phyloP scores from a whole-genome alignment of 805 yeast genomes.

The Candida multigemmis region DNA sequence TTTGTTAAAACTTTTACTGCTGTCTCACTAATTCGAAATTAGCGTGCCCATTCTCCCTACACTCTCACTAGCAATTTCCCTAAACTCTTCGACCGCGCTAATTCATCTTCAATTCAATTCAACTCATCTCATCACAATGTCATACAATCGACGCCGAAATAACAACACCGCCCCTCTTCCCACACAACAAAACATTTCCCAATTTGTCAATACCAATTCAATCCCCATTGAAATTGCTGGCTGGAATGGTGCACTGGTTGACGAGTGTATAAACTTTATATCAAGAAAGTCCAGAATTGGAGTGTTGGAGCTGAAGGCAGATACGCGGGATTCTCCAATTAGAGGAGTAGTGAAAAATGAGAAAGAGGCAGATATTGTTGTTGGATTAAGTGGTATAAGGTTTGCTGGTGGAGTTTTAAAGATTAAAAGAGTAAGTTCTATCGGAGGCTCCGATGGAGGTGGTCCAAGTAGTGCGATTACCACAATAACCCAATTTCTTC shows the following conservation, averaged over 20 bases:
- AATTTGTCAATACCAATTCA: conserved; percentile 20
- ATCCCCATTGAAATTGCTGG: conserved; percentile 58
- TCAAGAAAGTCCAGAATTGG: conserved; percentile 55
- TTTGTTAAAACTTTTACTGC: too few species aligned
- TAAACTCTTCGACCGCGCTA: too few species aligned
- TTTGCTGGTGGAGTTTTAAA: conserved; percentile 69
- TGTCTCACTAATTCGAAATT: too few species aligned
- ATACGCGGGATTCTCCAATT: conserved; percentile 40
- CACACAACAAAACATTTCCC: conserved; percentile 14
- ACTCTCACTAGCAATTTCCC: too few species aligned
- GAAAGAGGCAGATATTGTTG: conserved; percentile 50
- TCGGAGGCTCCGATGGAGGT: conserved; percentile 5
- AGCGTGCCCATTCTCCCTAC: too few species aligned
- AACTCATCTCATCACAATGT: conserved; percentile 5
- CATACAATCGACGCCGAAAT: conserved; percentile 8
- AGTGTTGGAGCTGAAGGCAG: conserved; percentile 44
- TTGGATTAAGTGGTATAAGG: conserved; percentile 63
- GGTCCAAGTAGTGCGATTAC: conserved; percentile 40
- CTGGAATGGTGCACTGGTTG: conserved; percentile 74
- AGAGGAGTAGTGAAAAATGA: conserved; percentile 48
- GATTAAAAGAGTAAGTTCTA: conserved; percentile 41
- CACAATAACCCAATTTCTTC: conserved; percentile 52
- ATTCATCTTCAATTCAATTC: too few species aligned
- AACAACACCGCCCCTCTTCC: too few species aligned
- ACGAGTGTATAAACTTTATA: conserved; percentile 61